Evolutionary conservation across 129 eudicot species (phyloP), one percentile per base, ranked within the genome.

Genomic region (Flaveria robusta): DNA sequence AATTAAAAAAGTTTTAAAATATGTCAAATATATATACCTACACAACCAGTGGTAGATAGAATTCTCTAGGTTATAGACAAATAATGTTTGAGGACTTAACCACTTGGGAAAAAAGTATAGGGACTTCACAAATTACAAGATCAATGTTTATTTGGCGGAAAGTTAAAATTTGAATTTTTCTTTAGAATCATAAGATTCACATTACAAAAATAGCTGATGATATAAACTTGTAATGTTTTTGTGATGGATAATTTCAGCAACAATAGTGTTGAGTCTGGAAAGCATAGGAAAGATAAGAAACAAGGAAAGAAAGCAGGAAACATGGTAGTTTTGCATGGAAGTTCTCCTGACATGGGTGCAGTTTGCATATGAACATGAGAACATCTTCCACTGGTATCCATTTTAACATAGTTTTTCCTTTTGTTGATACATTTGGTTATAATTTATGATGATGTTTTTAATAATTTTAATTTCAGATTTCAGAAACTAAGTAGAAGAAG

Each of bases 361-460:
- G 86, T 92, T 66, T 92, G 98, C 77, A 92, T 92, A 68, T 92
- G 82, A 86, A 51, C 79, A 89, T 92, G 65, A 89, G 81, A 86
- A 51, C 68, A 20, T 55, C 74, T 74, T 75, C 26, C 29, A 37
- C 52, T 81, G 47, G 60, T 66, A 56, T 26, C 20, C 55, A 58
- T 11, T 71, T 78, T 46, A 16, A 45, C 24, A 31, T 71, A 16
- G 11, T 24, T 9, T 68, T 27, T 27, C 45, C 77, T 72, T 79
- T 71, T 71, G 15, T 50, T 59, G 12, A 27, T 18, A 23, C 13
- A 54, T 31, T 52, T 34, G 20, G 34, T 49, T 63, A 64, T 31
- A 29, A 43, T 16, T 55, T 55, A 63, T 63, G 16, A 60, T 63
- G 8, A 23, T 41, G 52, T 58, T 39, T 56, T 54, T 5, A 12